Conservation (phyloP, 2,329 filamentous ascomycete species). For the Xylariaceae sp. region DNA sequence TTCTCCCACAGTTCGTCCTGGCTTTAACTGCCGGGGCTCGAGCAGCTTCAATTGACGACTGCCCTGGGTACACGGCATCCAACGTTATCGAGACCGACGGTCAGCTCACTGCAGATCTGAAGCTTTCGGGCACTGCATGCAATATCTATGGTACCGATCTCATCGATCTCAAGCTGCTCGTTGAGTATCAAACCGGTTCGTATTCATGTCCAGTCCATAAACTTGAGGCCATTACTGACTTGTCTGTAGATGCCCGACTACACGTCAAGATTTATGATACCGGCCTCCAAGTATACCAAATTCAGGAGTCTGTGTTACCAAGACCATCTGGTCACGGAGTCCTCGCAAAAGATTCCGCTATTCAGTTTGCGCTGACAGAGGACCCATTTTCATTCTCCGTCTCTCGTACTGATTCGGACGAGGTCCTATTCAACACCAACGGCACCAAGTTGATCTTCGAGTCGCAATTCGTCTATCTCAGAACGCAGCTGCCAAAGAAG, state of each 20-base stretch:
- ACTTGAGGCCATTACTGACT: not conserved
- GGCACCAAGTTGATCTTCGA: conserved; percentile 44
- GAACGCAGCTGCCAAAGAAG: conserved; percentile 62
- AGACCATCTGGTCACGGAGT: conserved; percentile 28
- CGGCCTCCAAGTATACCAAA: conserved; percentile 34
- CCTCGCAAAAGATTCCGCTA: conserved; percentile 35
- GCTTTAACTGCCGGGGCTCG: conserved; percentile 15
- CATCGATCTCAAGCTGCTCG: conserved; percentile 33
- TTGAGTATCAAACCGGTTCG: conserved; percentile 37
- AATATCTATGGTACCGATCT: conserved; percentile 35
- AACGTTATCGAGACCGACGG: conserved; percentile 31
- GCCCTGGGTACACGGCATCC: conserved; percentile 36
- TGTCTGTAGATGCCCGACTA: conserved; percentile 25
- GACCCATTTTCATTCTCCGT: conserved; percentile 73
- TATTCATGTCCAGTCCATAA: not conserved
- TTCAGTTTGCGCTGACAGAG: conserved; percentile 53
- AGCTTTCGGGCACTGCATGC: conserved; percentile 31
- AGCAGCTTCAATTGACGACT: conserved; percentile 29
- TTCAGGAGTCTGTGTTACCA: conserved; percentile 35
- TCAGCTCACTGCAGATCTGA: conserved; percentile 34
- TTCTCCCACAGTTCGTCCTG: conserved; percentile 11
- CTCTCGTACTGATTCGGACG: conserved; percentile 46
- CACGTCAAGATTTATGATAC: conserved; percentile 37
- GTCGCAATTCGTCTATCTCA: conserved; percentile 60
- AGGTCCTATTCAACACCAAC: conserved; percentile 64